Evolutionary conservation across 2,329 filamentous ascomycete genomes (phyloP).

Genomic region (Camillea tinctor): DNA sequence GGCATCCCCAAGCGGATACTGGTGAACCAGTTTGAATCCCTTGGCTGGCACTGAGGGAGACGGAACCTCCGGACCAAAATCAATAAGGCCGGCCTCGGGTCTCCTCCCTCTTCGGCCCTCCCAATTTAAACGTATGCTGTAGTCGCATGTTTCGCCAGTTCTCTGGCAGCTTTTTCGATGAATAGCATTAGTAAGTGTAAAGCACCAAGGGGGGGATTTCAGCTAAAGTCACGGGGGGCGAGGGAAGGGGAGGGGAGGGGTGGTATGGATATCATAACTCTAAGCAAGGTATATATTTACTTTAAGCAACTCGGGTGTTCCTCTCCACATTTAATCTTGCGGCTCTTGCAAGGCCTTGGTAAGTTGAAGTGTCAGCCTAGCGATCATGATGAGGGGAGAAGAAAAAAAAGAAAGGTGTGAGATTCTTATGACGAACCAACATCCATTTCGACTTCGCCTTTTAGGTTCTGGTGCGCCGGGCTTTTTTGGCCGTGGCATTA

Average conservation of each 20-base stretch:
- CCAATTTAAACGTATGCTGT: slow-evolving; percentile 80
- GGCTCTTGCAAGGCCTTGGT: slow-evolving; percentile 71
- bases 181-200: slow-evolving; percentile 14
- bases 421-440: slow-evolving; percentile 37
- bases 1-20: slow-evolving; percentile 29
- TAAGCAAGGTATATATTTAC: slow-evolving; percentile 30
- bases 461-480: slow-evolving; percentile 44
- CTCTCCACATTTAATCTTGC: slow-evolving; percentile 81
- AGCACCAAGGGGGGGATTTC: not conserved
- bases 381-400: not conserved
- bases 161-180: slow-evolving; percentile 55
- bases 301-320: slow-evolving; percentile 71
- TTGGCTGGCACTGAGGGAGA: slow-evolving; percentile 29
- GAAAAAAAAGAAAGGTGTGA: not conserved
- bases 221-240: too few species aligned
- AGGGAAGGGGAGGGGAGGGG: not conserved
- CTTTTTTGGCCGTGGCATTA: slow-evolving; percentile 45
- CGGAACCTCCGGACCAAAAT: slow-evolving; percentile 27
- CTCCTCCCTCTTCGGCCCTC: slow-evolving; percentile 66
- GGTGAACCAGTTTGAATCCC: slow-evolving; percentile 37
- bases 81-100: slow-evolving; percentile 37
- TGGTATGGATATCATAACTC: slow-evolving; percentile 6
- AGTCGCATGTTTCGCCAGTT: slow-evolving; percentile 73
- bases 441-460: slow-evolving; percentile 45
- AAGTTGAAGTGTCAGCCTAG: slow-evolving; percentile 16